phyloP scores from a whole-genome alignment of 257 asterid species.

The Solanum pinnatisectum region DNA sequence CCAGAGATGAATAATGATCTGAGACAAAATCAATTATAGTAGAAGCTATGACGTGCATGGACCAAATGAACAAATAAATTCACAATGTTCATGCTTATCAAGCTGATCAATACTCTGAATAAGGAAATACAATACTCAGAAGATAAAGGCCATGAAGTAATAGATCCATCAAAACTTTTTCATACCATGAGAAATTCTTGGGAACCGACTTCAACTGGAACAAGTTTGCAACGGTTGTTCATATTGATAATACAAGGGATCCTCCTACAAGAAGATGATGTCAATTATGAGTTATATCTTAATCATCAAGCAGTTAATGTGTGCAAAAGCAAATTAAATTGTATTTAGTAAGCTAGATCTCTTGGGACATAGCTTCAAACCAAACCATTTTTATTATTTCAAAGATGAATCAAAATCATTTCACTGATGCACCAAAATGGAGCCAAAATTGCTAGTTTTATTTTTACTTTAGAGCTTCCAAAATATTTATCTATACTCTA shows the following conservation, averaged over 20 bases:
- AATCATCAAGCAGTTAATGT: not conserved
- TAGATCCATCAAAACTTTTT: conserved; percentile 8
- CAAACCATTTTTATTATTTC: not conserved
- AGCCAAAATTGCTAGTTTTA: not conserved
- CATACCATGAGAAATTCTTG: conserved; percentile 49
- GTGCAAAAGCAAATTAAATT: not conserved
- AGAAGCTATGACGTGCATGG: not conserved
- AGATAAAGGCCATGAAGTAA: not conserved
- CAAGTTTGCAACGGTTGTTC: conserved; percentile 65
- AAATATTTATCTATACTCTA: not conserved
- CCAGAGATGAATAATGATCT: not conserved
- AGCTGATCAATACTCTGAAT: not conserved
- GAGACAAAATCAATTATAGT: not conserved
- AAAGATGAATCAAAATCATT: not conserved
- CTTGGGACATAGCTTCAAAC: not conserved
- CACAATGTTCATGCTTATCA: not conserved
- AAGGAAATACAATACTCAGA: not conserved
- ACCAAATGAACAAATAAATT: not conserved
- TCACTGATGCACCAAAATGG: not conserved
- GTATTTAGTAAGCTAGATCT: not conserved
- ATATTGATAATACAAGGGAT: conserved; percentile 75
- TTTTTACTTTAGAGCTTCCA: not conserved
- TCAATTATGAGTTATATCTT: not conserved
- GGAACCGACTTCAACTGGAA: conserved; percentile 57
- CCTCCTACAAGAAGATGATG: conserved; percentile 26